Evolutionary conservation across 1,139 yeast genomes (phyloP), one percentile per base, ranked within the genome.

Genomic region (Magnusiomyces tetraspermus): DNA sequence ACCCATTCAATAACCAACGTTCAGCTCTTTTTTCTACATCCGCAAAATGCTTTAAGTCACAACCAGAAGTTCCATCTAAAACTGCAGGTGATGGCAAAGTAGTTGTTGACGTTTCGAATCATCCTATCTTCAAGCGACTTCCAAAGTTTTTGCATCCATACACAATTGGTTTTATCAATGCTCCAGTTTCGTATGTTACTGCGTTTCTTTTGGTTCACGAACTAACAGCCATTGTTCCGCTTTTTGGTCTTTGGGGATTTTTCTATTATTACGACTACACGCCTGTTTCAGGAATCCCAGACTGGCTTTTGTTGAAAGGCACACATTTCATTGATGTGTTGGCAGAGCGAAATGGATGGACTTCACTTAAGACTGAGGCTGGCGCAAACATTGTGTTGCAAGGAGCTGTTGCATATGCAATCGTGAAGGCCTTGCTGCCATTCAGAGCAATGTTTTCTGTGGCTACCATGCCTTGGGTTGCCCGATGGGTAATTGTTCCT

Each of bases 341-440:
- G 48, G 70, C 69, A 3, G 67, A 67, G 44, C 59, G 67, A 19
- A 67, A 71, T 53, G 61, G 64, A 28, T 69, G 72, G 71, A 57
- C 59, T 17, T 53, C 61, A 31, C 51, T 61, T 40, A 54, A 76
- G 43, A 62, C 79, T 40, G 76, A 72, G 53, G 81, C 78, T 36
- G 82, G 84, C 60, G 74, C 84, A 36, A 71, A 70, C 48, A 68
- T 84, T 36, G 73, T 87, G 1, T 70, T 81, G 60, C 90, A 89
- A 53, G 97, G 97, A n/a, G 95, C 96, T 0, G 79, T 87, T 48
- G 83, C 97, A 0, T 90, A 85, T 63, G 89, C 87, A 1, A 70
- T 85, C 11, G 92, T 88, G 26, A 90, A 88, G 64, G 63, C 54
- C 13, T 52, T 62, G 24, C 67, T 83, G 59, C 95, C 92, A 0